A percentile compares a stretch with the other conserved stretches of the same genome.
Evolutionary conservation across 2,329 filamentous ascomycete genomes (phyloP).

Genomic region (Xylariaceae sp.): DNA sequence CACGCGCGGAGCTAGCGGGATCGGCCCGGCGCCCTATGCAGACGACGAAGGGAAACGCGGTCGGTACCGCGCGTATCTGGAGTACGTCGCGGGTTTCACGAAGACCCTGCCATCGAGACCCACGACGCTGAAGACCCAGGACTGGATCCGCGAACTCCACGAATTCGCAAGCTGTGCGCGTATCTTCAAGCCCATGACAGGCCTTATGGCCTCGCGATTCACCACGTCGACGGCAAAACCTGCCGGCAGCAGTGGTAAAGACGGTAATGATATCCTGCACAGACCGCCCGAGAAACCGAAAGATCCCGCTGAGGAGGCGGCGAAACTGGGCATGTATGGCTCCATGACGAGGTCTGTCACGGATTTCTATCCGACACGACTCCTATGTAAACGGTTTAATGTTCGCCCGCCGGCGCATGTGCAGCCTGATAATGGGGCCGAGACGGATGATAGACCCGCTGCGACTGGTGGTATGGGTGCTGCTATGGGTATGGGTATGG

Average conservation of each 20-base stretch:
- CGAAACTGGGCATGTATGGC: slow-evolving; percentile 88
- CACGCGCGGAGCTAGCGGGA: slow-evolving; percentile 49
- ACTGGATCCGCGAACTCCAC: slow-evolving; percentile 72
- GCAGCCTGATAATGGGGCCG: slow-evolving; percentile 45
- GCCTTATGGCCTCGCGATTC: slow-evolving; percentile 89
- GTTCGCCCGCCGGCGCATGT: slow-evolving; percentile 71
- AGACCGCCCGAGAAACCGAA: slow-evolving; percentile 51
- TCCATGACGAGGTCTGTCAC: slow-evolving; percentile 68
- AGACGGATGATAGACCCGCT: slow-evolving; percentile 17
- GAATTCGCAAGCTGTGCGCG: slow-evolving; percentile 64
- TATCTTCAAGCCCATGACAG: slow-evolving; percentile 87
- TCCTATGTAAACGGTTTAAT: slow-evolving; percentile 93
- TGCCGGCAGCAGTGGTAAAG: slow-evolving; percentile 26
- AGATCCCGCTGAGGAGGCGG: slow-evolving; percentile 80
- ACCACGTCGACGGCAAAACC: slow-evolving; percentile 53
- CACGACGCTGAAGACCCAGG: slow-evolving; percentile 50
- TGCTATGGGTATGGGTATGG: slow-evolving; percentile 1
- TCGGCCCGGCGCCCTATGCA: slow-evolving; percentile 68
- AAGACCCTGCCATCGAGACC: slow-evolving; percentile 34
- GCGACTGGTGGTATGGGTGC: not conserved
- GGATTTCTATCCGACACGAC: slow-evolving; percentile 71
- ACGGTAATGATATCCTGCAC: slow-evolving; percentile 35
- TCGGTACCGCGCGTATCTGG: slow-evolving; percentile 79
- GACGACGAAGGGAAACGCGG: slow-evolving; percentile 73
- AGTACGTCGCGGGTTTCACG: slow-evolving; percentile 63